Conservation (phyloP, 202 grass and related monocot species). For the Schoenoplectus tabernaemontani region DNA sequence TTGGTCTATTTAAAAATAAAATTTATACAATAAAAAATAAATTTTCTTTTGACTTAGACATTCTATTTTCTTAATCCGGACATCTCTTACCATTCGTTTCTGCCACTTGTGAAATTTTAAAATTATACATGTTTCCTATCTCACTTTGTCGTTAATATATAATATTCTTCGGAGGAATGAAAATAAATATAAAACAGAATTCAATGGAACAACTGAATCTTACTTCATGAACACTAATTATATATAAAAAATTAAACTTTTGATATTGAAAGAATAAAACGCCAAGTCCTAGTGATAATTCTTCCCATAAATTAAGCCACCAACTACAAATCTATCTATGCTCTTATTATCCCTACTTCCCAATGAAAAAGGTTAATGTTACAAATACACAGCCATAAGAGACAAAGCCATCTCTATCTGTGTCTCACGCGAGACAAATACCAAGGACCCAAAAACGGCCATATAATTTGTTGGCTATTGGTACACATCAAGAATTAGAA, state of each 20-base stretch:
- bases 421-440: slow-evolving; percentile 20
- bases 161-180: no score
- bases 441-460: slow-evolving; percentile 10
- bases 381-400: slow-evolving; percentile 18
- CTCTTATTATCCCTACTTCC: background rate
- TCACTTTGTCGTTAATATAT: no score
- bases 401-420: slow-evolving; percentile 23
- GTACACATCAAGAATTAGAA: slow-evolving; percentile 30
- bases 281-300: background rate
- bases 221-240: background rate
- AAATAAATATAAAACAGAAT: no score
- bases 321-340: slow-evolving; percentile 15
- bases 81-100: no score
- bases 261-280: slow-evolving; percentile 4
- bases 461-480: slow-evolving; percentile 12
- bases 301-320: slow-evolving; percentile 19
- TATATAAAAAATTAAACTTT: background rate
- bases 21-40: no score
- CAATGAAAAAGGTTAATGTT: slow-evolving; percentile 3
- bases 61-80: no score
- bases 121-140: no score
- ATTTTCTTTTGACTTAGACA: no score
- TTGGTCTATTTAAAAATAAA: no score
- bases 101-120: no score
- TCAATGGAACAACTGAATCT: background rate